phyloP scores from a whole-genome alignment of 768 basidiomycete species.

The Leccinum aurantiacum region DNA sequence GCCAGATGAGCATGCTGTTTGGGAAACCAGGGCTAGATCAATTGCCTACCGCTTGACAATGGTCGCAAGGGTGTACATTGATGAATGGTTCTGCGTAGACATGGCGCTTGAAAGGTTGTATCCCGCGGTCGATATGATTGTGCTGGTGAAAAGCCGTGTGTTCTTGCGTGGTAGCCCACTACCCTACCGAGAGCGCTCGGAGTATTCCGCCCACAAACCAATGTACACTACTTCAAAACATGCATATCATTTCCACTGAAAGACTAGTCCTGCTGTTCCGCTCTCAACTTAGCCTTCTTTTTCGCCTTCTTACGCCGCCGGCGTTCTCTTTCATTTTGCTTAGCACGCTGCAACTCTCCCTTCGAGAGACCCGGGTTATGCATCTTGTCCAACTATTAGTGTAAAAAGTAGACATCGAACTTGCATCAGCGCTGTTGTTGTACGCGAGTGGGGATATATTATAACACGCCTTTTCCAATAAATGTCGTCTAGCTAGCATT shows the following conservation, averaged over 20 bases:
- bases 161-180: neutral
- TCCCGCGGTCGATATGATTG: neutral
- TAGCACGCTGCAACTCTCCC: conserved; percentile 64
- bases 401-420: conserved; percentile 2
- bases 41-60: conserved; percentile 74
- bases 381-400: conserved; percentile 62
- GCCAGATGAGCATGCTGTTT: conserved; percentile 1
- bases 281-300: conserved; percentile 51
- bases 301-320: conserved; percentile 76
- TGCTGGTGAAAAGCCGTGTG: neutral
- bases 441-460: conserved; percentile 21
- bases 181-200: conserved; percentile 14
- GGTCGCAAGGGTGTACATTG: conserved; percentile 74
- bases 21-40: conserved; percentile 10
- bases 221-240: neutral
- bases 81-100: conserved; percentile 40
- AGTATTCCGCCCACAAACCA: conserved; percentile 17
- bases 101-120: conserved; percentile 10
- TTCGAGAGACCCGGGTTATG: conserved; percentile 78
- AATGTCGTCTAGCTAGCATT: conserved; percentile 66
- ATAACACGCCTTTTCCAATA: conserved; percentile 73
- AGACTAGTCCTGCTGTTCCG: conserved; percentile 21
- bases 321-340: conserved; percentile 73
- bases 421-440: conserved; percentile 20
- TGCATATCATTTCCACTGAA: neutral